Percentiles rank a stretch among this genome's conserved stretches.
These are phyloP conservation scores for Lasiodiplodia hormozganensis DNA, from an alignment of 2,329 filamentous ascomycete genomes.

Conservation along the genomic window DNA sequence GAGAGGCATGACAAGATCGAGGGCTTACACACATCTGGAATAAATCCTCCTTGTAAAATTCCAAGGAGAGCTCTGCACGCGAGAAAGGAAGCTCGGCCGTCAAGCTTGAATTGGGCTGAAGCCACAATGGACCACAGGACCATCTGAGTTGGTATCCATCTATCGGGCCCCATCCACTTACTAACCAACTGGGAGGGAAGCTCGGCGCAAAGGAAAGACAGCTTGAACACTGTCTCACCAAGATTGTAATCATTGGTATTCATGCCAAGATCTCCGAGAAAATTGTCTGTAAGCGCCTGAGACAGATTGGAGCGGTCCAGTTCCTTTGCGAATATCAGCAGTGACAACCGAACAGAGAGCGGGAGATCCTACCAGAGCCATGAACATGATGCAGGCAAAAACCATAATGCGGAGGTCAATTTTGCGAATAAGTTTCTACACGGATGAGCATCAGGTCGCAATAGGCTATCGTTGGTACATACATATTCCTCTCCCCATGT, in stretches of 20 bases:
- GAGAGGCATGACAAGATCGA: neutral
- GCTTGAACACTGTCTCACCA: constrained; percentile 36
- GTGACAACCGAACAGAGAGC: constrained; percentile 27
- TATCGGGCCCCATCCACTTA: constrained; percentile 38
- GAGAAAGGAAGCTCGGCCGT: constrained; percentile 49
- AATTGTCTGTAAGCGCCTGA: constrained; percentile 37
- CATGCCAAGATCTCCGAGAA: constrained; percentile 35
- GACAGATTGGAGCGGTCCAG: constrained; percentile 41
- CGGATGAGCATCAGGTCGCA: neutral
- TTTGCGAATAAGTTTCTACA: constrained; percentile 37
- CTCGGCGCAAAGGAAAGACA: constrained; percentile 36
- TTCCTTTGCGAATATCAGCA: constrained; percentile 39
- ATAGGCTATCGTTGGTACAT: neutral
- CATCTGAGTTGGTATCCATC: constrained; percentile 54
- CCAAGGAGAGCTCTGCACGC: constrained; percentile 54
- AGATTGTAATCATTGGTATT: constrained; percentile 39
- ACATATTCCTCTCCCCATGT: constrained; percentile 36
- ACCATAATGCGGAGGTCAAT: constrained; percentile 45
- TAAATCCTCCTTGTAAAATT: constrained; percentile 59
- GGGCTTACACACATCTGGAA: constrained; percentile 41
- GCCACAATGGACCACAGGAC: constrained; percentile 52
- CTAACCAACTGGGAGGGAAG: constrained; percentile 37
- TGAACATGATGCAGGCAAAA: constrained; percentile 57
- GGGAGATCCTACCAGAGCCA: constrained; percentile 45
- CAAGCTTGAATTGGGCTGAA: constrained; percentile 48